Evolutionary conservation across 2,329 filamentous ascomycete genomes (phyloP).

Genomic region (Penicillium hesseltinei): DNA sequence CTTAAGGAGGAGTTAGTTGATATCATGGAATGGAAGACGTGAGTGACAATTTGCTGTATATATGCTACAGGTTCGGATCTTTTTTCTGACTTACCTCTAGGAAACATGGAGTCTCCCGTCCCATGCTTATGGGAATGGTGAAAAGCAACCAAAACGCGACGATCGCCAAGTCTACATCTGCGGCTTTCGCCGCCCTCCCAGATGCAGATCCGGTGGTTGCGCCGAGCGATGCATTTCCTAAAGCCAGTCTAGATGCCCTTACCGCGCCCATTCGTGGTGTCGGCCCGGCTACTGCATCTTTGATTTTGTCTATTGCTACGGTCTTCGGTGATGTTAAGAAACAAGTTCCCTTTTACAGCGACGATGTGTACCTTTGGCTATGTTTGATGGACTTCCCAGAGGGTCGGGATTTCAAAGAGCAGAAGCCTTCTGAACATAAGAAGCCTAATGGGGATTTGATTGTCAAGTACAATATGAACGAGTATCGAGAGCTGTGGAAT

Average conservation of each 20-base stretch:
- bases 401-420: background rate
- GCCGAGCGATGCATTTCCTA: slow-evolving; percentile 29
- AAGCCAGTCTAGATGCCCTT: slow-evolving; percentile 32
- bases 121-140: slow-evolving; percentile 42
- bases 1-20: slow-evolving; percentile 37
- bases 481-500: slow-evolving; percentile 39
- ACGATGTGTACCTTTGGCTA: slow-evolving; percentile 45
- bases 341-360: slow-evolving; percentile 44
- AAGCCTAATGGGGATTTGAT: slow-evolving; percentile 30
- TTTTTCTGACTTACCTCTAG: background rate
- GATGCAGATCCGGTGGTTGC: slow-evolving; percentile 2
- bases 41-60: slow-evolving; percentile 16
- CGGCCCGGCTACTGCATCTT: slow-evolving; percentile 44
- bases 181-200: slow-evolving; percentile 28
- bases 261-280: slow-evolving; percentile 41
- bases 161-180: slow-evolving; percentile 27
- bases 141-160: slow-evolving; percentile 33
- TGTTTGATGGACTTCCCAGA: slow-evolving; percentile 27
- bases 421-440: slow-evolving; percentile 15
- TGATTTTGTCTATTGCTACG: slow-evolving; percentile 40
- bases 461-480: slow-evolving; percentile 42
- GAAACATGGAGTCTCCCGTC: slow-evolving; percentile 37
- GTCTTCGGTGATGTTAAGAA: background rate
- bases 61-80: background rate
- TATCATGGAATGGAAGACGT: slow-evolving; percentile 49